phyloP scores from a whole-genome alignment of 139 green algal species.

The Nannochloris sp. region DNA sequence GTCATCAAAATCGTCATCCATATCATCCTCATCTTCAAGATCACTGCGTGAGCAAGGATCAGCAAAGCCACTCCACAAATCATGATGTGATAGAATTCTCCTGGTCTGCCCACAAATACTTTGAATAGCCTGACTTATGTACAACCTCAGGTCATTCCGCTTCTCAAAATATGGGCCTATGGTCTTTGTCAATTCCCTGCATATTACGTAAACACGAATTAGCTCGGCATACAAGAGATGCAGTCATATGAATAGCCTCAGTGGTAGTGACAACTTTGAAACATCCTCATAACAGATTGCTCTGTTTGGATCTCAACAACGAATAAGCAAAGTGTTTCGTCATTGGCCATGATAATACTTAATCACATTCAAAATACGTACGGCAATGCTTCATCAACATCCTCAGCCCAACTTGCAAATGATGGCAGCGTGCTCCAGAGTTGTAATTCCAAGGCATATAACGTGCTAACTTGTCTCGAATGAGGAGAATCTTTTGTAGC shows the following conservation, averaged over 20 bases:
- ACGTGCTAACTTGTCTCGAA: slow-evolving; percentile 44
- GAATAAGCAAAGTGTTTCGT: slow-evolving; percentile 26
- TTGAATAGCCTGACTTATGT: slow-evolving; percentile 49
- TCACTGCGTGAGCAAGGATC: slow-evolving; percentile 1
- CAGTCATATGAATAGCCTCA: slow-evolving; percentile 20
- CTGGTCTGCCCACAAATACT: slow-evolving; percentile 35
- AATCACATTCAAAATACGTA: slow-evolving; percentile 6
- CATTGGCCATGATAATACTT: slow-evolving; percentile 9
- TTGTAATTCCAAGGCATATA: slow-evolving; percentile 42
- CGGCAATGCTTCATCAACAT: slow-evolving; percentile 36
- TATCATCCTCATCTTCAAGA: not conserved
- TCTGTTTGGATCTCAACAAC: slow-evolving; percentile 44
- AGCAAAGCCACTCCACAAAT: not conserved
- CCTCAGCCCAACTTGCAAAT: slow-evolving; percentile 66
- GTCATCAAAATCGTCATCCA: not conserved
- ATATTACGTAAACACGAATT: not conserved
- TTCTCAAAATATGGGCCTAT: slow-evolving; percentile 57
- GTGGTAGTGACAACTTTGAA: slow-evolving; percentile 51
- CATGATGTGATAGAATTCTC: slow-evolving; percentile 8
- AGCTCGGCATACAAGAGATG: no score
- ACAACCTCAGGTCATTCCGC: slow-evolving; percentile 47
- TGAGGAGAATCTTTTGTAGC: slow-evolving; percentile 1
- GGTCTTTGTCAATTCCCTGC: slow-evolving; percentile 24
- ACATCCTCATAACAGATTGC: not conserved
- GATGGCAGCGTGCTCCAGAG: slow-evolving; percentile 76